A percentile compares a stretch with the other conserved stretches of the same genome.
Evolutionary conservation across 176 grass and related monocot genomes (phyloP).

Genomic region (Bothriochloa decipiens): DNA sequence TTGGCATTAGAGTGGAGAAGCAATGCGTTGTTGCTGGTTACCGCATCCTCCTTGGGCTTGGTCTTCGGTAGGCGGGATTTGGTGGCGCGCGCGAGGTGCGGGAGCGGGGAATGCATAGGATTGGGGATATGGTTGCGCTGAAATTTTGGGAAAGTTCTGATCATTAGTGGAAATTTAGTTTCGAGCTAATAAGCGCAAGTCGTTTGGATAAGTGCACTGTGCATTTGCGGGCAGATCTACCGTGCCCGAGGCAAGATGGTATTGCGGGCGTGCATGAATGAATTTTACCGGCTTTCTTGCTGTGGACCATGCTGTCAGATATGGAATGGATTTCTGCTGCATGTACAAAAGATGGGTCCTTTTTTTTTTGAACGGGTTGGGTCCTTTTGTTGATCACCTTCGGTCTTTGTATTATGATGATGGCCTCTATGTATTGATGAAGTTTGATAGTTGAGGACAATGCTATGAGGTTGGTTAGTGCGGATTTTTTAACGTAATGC

Average conservation of each 20-base stretch:
- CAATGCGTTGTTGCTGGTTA: constrained; percentile 31
- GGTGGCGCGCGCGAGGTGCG: neutral
- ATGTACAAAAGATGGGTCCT: neutral
- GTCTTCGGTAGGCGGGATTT: neutral
- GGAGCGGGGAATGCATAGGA: neutral
- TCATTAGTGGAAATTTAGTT: neutral
- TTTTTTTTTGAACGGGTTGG: too few relatives aligned
- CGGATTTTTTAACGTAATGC: neutral
- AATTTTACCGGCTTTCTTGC: neutral
- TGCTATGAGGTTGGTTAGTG: neutral
- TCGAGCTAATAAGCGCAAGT: neutral
- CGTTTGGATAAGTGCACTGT: neutral
- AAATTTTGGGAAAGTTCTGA: neutral
- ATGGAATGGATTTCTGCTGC: constrained; percentile 12
- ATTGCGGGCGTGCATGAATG: neutral
- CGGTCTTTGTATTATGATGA: neutral
- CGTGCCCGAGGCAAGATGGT: neutral
- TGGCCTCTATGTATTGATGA: neutral
- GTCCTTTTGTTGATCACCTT: neutral
- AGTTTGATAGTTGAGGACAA: constrained; percentile 2
- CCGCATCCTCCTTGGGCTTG: neutral
- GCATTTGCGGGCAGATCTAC: constrained; percentile 5
- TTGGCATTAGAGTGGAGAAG: constrained; percentile 41
- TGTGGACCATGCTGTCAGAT: neutral
- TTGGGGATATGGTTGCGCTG: neutral